These are phyloP conservation scores for Triticum aestivum DNA, from an alignment of 176 grass and related monocot genomes.

Conservation along the genomic window DNA sequence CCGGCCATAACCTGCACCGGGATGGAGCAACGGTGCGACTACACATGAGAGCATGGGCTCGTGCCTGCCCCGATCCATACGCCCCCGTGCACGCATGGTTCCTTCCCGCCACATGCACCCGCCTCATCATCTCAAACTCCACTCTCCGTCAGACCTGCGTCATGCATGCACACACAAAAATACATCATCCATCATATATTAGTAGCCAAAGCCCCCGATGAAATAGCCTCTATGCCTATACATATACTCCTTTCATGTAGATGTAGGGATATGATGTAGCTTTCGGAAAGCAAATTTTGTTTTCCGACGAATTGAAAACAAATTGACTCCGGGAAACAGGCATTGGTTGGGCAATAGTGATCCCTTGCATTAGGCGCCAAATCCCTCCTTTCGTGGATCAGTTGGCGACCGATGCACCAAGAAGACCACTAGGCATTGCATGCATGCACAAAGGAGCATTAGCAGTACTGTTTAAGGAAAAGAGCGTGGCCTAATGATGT, in stretches of 20 bases:
- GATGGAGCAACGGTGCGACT: background rate
- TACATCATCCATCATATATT: background rate
- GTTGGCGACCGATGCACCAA: slow-evolving; percentile 8
- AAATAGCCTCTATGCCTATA: background rate
- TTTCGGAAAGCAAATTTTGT: slow-evolving; percentile 1
- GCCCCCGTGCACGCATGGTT: background rate
- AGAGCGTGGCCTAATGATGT: slow-evolving; percentile 49
- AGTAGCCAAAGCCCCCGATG: background rate
- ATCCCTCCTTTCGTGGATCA: slow-evolving; percentile 60
- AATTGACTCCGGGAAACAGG: slow-evolving; percentile 56
- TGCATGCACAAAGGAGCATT: background rate
- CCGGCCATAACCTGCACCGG: slow-evolving; percentile 10
- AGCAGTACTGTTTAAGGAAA: slow-evolving; percentile 30
- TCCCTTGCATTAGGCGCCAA: slow-evolving; percentile 27
- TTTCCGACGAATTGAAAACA: background rate
- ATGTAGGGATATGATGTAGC: background rate
- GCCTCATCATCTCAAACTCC: background rate
- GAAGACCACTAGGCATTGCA: background rate
- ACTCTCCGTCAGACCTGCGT: background rate
- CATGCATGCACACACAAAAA: slow-evolving; percentile 17
- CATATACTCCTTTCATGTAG: no score
- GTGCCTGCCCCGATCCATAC: background rate
- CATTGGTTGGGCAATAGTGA: slow-evolving; percentile 8
- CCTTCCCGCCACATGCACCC: background rate
- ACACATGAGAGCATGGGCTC: background rate